phyloP scores from a whole-genome alignment of 2,329 filamentous ascomycete species.

The Ascosphaera acerosa region DNA sequence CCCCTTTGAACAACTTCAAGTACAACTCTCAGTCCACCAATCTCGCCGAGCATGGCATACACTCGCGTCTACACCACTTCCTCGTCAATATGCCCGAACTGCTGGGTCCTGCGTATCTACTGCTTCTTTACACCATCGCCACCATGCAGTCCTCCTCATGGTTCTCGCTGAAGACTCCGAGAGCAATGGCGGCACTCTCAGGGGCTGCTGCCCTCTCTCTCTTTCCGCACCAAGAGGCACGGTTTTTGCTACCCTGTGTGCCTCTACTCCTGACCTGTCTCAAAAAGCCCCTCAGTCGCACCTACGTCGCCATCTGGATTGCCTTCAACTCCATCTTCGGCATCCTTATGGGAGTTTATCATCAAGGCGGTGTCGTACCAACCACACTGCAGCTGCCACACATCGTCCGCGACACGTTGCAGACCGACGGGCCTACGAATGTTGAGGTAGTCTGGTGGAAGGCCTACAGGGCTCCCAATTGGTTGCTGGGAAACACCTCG shows the following conservation, averaged over 20 bases:
- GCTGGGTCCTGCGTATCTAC: constrained; percentile 40
- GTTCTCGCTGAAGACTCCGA: constrained; percentile 15
- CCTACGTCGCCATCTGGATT: constrained; percentile 22
- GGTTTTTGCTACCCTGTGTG: constrained; percentile 26
- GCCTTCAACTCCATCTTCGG: constrained; percentile 25
- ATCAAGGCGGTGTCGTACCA: constrained; percentile 27
- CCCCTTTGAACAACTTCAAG: constrained; percentile 49
- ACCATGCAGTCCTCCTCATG: constrained; percentile 10
- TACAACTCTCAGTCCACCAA: constrained; percentile 50
- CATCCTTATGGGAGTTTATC: constrained; percentile 26
- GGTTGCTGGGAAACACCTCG: constrained; percentile 21
- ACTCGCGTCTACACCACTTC: constrained; percentile 55
- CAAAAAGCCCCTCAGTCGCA: constrained; percentile 15
- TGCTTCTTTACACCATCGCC: constrained; percentile 23
- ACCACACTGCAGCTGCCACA: constrained; percentile 22
- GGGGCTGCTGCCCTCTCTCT: constrained; percentile 20
- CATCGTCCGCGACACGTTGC: constrained; percentile 8
- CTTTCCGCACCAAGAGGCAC: constrained; percentile 27
- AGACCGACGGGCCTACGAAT: constrained; percentile 9
- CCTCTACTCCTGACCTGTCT: constrained; percentile 26
- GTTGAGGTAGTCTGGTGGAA: constrained; percentile 32
- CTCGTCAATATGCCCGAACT: constrained; percentile 46
- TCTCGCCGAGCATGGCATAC: constrained; percentile 47
- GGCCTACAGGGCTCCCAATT: constrained; percentile 27
- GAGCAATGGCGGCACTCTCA: constrained; percentile 19